These are phyloP conservation scores for Adansonia grandidieri DNA, from an alignment of 441 rosid species.

Conservation along the genomic window DNA sequence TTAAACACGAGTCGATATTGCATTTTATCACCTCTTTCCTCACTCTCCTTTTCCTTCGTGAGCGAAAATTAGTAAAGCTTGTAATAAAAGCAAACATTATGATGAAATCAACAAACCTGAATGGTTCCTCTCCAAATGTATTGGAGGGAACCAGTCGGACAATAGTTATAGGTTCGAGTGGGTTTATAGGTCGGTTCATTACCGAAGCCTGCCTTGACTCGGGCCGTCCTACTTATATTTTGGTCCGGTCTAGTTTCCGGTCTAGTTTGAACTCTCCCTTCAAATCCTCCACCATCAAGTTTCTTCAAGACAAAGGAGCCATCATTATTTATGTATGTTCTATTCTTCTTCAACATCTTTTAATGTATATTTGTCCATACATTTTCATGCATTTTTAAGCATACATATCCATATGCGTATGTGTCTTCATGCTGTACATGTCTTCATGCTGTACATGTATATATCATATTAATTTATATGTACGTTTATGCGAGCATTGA, in stretches of 20 bases:
- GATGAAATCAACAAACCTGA: background rate
- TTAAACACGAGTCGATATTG: slow-evolving; percentile 7
- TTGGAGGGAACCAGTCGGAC: slow-evolving; percentile 30
- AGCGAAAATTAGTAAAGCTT: background rate
- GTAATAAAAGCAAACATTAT: background rate
- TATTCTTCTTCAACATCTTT: no score
- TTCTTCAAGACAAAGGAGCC: slow-evolving; percentile 48
- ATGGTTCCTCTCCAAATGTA: slow-evolving; percentile 7
- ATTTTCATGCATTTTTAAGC: background rate
- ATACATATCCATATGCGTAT: no score
- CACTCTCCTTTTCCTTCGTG: background rate
- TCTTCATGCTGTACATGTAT: background rate
- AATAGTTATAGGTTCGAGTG: slow-evolving; percentile 48
- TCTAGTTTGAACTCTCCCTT: slow-evolving; percentile 8
- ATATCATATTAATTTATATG: background rate
- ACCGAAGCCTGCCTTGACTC: slow-evolving; percentile 48
- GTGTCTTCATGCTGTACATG: background rate
- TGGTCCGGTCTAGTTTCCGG: slow-evolving; percentile 37
- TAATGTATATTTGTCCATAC: background rate
- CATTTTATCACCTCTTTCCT: background rate
- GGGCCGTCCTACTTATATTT: slow-evolving; percentile 42
- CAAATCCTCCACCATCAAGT: slow-evolving; percentile 35
- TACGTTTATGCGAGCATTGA: background rate
- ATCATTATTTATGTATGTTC: slow-evolving; percentile 30
- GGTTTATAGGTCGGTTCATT: slow-evolving; percentile 49